A percentile compares a stretch with the other conserved stretches of the same genome.
phyloP scores from a whole-genome alignment of 768 basidiomycete genomes.

The Suillus spraguei region DNA sequence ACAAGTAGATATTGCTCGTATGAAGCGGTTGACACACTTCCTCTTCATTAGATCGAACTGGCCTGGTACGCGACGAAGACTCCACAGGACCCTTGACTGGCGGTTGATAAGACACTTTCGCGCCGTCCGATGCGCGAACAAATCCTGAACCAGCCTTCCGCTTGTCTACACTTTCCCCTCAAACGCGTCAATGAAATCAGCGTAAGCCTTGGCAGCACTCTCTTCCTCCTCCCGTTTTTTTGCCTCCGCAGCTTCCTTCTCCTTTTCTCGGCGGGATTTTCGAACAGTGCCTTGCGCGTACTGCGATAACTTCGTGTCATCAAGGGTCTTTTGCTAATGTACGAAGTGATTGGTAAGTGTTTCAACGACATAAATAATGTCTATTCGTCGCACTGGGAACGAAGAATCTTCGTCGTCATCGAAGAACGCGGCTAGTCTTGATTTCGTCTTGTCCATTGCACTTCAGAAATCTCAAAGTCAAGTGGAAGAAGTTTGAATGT shows the following conservation, averaged over 20 bases:
- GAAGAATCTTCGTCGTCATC: constrained; percentile 84
- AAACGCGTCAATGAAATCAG: constrained; percentile 84
- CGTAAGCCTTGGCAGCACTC: constrained; percentile 75
- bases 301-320: constrained; percentile 82
- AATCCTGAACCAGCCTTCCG: constrained; percentile 59
- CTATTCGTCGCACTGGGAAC: constrained; percentile 91
- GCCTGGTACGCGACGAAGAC: constrained; percentile 32
- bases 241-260: constrained; percentile 89
- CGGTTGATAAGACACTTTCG: constrained; percentile 43
- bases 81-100: constrained; percentile 34
- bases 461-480: constrained; percentile 8
- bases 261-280: constrained; percentile 91
- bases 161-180: constrained; percentile 62
- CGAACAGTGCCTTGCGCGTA: constrained; percentile 84
- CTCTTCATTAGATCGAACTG: constrained; percentile 35
- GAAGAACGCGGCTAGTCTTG: constrained; percentile 77
- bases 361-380: constrained; percentile 55
- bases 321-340: constrained; percentile 81
- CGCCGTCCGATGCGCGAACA: constrained; percentile 54
- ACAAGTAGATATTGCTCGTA: constrained; percentile 8
- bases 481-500: constrained; percentile 7
- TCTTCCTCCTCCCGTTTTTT: constrained; percentile 87
- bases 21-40: constrained; percentile 28
- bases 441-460: constrained; percentile 38
- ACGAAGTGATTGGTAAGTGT: constrained; percentile 63